Base-by-base conservation (phyloP, 345 rosid species). In the Acer saccharum region DNA sequence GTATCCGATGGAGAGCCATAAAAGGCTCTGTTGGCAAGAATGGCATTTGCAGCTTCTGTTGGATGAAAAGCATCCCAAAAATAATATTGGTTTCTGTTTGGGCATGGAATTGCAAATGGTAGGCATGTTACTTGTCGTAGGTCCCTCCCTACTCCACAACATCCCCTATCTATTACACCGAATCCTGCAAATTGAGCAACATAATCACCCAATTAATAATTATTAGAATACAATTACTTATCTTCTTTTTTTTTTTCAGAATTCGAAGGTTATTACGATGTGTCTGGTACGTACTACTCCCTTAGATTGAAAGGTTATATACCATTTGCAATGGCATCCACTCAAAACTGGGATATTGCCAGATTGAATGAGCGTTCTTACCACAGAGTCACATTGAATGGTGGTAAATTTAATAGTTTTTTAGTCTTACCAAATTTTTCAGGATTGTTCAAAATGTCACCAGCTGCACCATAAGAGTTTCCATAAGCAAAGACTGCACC, bases 41-140 rank as follows among this genome's bases (percentile, higher is more conserved):
- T 74, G 11, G 83, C 81, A 66, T 82, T 85, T 0, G 87, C 97
- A n/a, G 90, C 91, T 76, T 92, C 87, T 13, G 98, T 94, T 25
- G 95, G 98, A 80, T 97, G 98, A 69, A 86, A 96, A 1, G 98
- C 99, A 69, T 96, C 98, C 99, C 99, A 96, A 66, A 94, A 96
- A 27, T 90, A 75, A 78, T 86, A 85, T 16, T 88, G 87, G 12
- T 65, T 77, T 64, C 95, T 81, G 68, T 90, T 86, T 0, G 70
- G 18, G 61, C 99, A 96, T 17, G 98, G 98, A 43, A 60, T 71
- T 68, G 72, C 81, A 52, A 83, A 43, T 0, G 98, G 98, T 21
- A 89, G 68, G 78, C 98, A 94, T 41, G 99, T 94, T 25, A 97
- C 85, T 21, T 88, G 87, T 4, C 93, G 94, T 82, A 79, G 84